A percentile compares a stretch with the other conserved stretches of the same genome.
phyloP scores from a whole-genome alignment of 345 rosid genomes.

The Moricandia arvensis region DNA sequence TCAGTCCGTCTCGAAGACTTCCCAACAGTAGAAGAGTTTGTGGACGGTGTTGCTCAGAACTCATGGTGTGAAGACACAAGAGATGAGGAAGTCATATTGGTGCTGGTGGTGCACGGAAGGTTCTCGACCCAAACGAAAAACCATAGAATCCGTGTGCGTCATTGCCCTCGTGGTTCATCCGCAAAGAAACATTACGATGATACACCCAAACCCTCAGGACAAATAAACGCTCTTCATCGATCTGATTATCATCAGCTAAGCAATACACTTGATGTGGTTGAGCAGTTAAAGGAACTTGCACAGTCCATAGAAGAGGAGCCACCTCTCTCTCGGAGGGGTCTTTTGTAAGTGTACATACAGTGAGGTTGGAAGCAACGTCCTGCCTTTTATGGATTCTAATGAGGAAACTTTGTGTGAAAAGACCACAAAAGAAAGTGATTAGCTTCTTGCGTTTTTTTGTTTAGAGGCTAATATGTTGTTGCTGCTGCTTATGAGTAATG shows the following conservation, averaged over 20 bases:
- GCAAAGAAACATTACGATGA: constrained; percentile 37
- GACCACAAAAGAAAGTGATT: neutral
- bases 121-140: constrained; percentile 51
- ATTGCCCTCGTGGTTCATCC: constrained; percentile 43
- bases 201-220: constrained; percentile 29
- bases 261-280: constrained; percentile 66
- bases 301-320: constrained; percentile 50
- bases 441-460: constrained; percentile 21
- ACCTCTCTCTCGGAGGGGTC: neutral
- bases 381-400: constrained; percentile 13
- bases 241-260: constrained; percentile 73
- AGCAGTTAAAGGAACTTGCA: constrained; percentile 65
- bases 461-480: constrained; percentile 29
- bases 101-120: constrained; percentile 60
- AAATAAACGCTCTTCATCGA: constrained; percentile 61
- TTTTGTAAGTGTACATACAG: constrained; percentile 35
- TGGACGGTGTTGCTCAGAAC: constrained; percentile 68
- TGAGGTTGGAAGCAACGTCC: neutral
- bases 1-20: constrained; percentile 62
- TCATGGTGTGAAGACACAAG: constrained; percentile 71
- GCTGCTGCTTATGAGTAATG: neutral
- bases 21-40: constrained; percentile 59
- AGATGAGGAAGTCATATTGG: constrained; percentile 65
- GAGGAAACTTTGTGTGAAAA: constrained; percentile 6
- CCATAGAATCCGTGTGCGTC: constrained; percentile 75